Conservation (phyloP, 345 rosid species). For the Gossypium longicalyx region DNA sequence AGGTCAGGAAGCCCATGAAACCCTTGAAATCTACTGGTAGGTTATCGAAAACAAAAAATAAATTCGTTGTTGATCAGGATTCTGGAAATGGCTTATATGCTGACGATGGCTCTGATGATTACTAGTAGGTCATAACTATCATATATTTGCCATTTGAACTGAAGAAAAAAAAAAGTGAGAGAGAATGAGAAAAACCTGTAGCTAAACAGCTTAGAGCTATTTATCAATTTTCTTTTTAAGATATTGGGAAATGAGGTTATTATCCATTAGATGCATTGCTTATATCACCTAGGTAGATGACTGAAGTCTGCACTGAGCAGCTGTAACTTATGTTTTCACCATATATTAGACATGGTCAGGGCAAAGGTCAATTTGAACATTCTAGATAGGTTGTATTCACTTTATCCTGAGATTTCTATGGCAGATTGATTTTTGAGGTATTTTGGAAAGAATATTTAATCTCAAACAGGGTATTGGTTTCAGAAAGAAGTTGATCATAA, state of each 20-base stretch:
- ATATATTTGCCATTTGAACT: background rate
- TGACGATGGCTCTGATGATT: conserved; percentile 45
- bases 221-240: background rate
- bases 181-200: background rate
- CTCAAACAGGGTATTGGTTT: background rate
- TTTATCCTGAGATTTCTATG: background rate
- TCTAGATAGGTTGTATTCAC: background rate
- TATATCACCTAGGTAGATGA: background rate
- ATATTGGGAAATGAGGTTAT: background rate
- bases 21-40: conserved; percentile 48
- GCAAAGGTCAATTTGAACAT: background rate
- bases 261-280: background rate
- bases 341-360: background rate
- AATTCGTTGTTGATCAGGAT: conserved; percentile 50
- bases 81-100: conserved; percentile 44
- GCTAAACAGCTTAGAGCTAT: background rate
- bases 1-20: conserved; percentile 68
- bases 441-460: background rate
- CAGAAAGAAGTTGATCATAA: background rate
- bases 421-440: background rate
- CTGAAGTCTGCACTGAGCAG: background rate
- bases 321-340: background rate
- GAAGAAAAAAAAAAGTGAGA: background rate
- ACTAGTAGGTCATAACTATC: conserved; percentile 6
- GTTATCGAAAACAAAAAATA: conserved; percentile 51